Evolutionary conservation across 75 land plant species (phyloP).

Genomic region (Larix kaempferi): DNA sequence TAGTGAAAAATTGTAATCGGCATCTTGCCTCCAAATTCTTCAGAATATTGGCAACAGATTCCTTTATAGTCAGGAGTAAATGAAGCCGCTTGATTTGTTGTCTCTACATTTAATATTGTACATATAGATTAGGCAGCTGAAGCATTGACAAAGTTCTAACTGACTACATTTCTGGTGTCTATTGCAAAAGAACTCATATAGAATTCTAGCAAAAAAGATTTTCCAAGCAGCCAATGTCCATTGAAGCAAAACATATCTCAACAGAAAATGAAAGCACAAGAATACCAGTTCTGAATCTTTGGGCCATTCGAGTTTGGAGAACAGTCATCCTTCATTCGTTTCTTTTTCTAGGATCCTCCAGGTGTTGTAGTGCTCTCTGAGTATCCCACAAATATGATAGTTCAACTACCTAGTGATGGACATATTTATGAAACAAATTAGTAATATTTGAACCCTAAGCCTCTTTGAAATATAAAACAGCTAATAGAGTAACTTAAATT

Average conservation of each 20-base stretch:
- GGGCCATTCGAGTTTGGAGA: slow-evolving; percentile 75
- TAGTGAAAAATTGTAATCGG: slow-evolving; percentile 82
- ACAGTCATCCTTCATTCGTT: slow-evolving; percentile 60
- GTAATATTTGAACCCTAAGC: neutral
- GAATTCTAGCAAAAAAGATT: neutral
- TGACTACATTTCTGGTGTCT: too few species aligned
- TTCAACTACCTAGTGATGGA: neutral
- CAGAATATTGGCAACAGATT: slow-evolving; percentile 85
- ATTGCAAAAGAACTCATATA: too few species aligned
- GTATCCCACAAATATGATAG: neutral
- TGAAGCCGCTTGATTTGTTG: slow-evolving; percentile 62
- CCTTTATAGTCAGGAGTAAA: slow-evolving; percentile 76
- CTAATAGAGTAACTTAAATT: slow-evolving; percentile 49
- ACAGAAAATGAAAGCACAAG: neutral
- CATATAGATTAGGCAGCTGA: neutral
- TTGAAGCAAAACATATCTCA: neutral
- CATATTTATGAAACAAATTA: neutral
- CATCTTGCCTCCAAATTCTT: slow-evolving; percentile 93
- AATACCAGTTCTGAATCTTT: slow-evolving; percentile 54
- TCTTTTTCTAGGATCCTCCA: slow-evolving; percentile 53
- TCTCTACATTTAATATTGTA: slow-evolving; percentile 37
- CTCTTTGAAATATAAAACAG: neutral
- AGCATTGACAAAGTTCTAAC: neutral
- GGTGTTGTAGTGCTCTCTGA: slow-evolving; percentile 42
- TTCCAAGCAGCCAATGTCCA: neutral